Percentiles rank a stretch among this genome's conserved stretches.
Evolutionary conservation across 805 yeast species (phyloP).

Genomic region (Lipomyces sp.): DNA sequence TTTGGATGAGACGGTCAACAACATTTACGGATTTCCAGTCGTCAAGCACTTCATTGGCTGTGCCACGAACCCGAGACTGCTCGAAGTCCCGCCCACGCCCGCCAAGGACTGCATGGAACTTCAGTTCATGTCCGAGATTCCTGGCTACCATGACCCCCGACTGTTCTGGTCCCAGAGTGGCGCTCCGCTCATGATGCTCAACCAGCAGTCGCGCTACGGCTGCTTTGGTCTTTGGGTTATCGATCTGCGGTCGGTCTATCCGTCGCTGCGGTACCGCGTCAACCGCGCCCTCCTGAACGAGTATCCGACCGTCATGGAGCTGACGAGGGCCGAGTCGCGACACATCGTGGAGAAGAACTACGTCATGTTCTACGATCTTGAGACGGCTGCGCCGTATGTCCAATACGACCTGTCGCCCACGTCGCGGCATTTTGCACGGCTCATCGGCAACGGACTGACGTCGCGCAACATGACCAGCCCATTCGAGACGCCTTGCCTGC

Average conservation of each 20-base stretch:
- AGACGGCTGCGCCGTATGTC: constrained; percentile 15
- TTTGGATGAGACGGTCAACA: constrained; percentile 10
- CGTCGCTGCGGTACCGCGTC: constrained; percentile 24
- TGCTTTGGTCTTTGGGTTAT: constrained; percentile 28
- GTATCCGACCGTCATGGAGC: constrained; percentile 24
- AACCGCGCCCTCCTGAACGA: constrained; percentile 21
- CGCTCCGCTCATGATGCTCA: constrained; percentile 28
- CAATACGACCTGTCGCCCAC: constrained; percentile 23
- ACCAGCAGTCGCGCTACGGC: constrained; percentile 28
- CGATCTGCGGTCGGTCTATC: constrained; percentile 25
- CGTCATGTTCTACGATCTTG: constrained; percentile 20
- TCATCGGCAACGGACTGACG: constrained; percentile 27
- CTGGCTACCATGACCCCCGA: constrained; percentile 27
- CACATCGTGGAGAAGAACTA: constrained; percentile 21
- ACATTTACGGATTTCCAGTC: constrained; percentile 12
- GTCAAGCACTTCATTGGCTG: constrained; percentile 11
- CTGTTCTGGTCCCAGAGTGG: constrained; percentile 26
- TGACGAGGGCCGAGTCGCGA: constrained; percentile 25
- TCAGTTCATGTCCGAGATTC: constrained; percentile 23
- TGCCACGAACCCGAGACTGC: constrained; percentile 20
- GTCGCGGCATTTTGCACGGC: constrained; percentile 21
- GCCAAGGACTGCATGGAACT: constrained; percentile 22
- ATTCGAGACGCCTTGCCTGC: constrained; percentile 17
- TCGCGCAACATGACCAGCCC: constrained; percentile 25
- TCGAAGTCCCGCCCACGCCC: constrained; percentile 25